Base-by-base conservation (phyloP, 257 asterid genomes). In the Sherardia arvensis region DNA sequence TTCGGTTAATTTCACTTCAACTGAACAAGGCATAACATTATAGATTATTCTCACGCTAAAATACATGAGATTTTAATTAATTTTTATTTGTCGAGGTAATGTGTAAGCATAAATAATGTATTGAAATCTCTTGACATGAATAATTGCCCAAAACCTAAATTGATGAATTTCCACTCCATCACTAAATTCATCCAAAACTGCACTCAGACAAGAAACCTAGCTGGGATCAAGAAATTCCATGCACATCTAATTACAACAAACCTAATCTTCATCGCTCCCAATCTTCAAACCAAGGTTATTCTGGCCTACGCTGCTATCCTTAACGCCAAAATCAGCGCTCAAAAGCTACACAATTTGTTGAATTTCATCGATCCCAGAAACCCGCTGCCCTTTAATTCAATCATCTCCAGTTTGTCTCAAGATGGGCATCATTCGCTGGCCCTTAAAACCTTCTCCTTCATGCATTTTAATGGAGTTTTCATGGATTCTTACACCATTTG, bases 361-460 rank as follows among this genome's bases (percentile, higher is more conserved):
- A 85, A 78, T 76, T 81, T 72, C 69, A 82, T 83, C 78, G 67
- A 69, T 61, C 80, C 70, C 75, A 67, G 48, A 59, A 91, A 84
- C 77, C 82, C 88, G 6, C 43, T 87, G 57, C 94, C 89, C 17
- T 85, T 87, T 48, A 85, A 85, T 73, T 76, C 88, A 34, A 78
- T 87, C 6, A 73, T 91, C 40, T 91, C 97, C n/a, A 85, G 77
- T 23, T 84, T 88, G 67, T 81, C 87, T 40, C 85, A 80, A 72
- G 47, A 64, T 23, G 95, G 95, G 61, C 71, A 61, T 15, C 81
- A 78, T 56, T 69, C 47, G 51, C 61, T 73, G 38, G 86, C 97
- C 64, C 82, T 92, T 45, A 79, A 27, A 20, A 74, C 95, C 53
- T 68, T 89, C 30, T 78, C 79, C 59, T 87, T 72, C 55, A 89